Percentiles rank a stretch among this genome's conserved stretches.
Conservation (phyloP, 352 stramenopile genomes). For the Globisporangium abappressorium region DNA sequence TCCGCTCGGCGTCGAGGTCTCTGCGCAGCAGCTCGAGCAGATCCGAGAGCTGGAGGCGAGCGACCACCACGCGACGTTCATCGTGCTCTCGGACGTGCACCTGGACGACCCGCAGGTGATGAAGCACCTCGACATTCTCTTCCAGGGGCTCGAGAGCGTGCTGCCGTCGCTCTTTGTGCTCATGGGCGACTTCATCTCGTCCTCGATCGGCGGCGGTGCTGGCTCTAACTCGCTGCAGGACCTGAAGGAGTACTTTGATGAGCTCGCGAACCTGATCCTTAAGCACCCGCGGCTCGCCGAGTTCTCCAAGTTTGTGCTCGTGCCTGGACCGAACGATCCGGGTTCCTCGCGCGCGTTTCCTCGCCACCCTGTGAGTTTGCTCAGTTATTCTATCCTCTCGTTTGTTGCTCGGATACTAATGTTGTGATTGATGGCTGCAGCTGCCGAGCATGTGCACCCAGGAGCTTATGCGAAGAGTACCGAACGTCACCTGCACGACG, state of each 20-base stretch:
- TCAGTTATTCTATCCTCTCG: not conserved
- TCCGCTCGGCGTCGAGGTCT: conserved; percentile 80
- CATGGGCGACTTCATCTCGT: conserved; percentile 93
- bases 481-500: conserved; percentile 79
- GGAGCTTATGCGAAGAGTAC: conserved; percentile 64
- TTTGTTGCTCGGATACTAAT: not conserved
- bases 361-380: conserved; percentile 55
- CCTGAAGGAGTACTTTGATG: conserved; percentile 85
- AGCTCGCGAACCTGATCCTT: conserved; percentile 89
- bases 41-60: conserved; percentile 77
- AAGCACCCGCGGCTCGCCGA: conserved; percentile 81
- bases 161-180: conserved; percentile 88
- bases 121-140: conserved; percentile 86
- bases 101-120: conserved; percentile 91
- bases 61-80: conserved; percentile 89
- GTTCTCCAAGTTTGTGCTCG: conserved; percentile 88
- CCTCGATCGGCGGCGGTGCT: conserved; percentile 65
- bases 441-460: conserved; percentile 66
- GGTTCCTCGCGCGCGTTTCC: conserved; percentile 79
- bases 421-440: conserved; percentile 24
- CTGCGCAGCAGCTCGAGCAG: conserved; percentile 69
- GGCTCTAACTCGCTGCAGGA: conserved; percentile 72
- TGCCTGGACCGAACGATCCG: conserved; percentile 91
- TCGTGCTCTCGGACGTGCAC: conserved; percentile 92
- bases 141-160: conserved; percentile 83